A percentile compares a stretch with the other conserved stretches of the same genome.
These are phyloP conservation scores for Raphanus hybrid DNA, from an alignment of 441 rosid species.

Conservation along the genomic window DNA sequence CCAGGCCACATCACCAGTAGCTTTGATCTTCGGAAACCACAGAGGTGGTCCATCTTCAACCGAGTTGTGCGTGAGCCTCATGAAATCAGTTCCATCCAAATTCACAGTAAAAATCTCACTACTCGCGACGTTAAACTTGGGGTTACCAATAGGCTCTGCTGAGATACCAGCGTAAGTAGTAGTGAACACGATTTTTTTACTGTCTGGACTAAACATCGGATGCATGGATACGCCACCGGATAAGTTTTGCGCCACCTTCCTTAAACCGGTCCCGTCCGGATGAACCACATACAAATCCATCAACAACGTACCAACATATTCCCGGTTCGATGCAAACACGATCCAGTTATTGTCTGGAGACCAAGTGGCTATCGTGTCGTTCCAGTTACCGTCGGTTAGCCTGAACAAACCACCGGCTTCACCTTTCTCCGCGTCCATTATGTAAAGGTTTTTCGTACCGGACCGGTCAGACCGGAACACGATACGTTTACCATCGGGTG, in stretches of 20 bases:
- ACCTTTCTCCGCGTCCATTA: conserved; percentile 75
- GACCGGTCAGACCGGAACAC: conserved; percentile 78
- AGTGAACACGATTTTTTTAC: conserved; percentile 67
- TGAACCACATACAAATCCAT: conserved; percentile 70
- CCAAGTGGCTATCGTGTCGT: conserved; percentile 82
- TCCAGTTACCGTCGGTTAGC: conserved; percentile 78
- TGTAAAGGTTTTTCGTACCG: conserved; percentile 76
- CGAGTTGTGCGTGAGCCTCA: conserved; percentile 75
- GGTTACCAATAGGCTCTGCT: conserved; percentile 82
- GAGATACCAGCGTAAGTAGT: conserved; percentile 75
- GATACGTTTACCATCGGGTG: conserved; percentile 81
- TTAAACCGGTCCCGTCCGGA: conserved; percentile 79
- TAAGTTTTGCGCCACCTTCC: conserved; percentile 64
- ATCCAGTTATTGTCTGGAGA: conserved; percentile 81
- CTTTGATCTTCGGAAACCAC: conserved; percentile 60
- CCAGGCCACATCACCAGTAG: conserved; percentile 61
- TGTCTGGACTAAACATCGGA: conserved; percentile 80
- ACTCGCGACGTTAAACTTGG: conserved; percentile 72
- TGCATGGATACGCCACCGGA: conserved; percentile 67
- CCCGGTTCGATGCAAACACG: conserved; percentile 76
- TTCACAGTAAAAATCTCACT: conserved; percentile 77
- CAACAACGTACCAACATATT: conserved; percentile 65
- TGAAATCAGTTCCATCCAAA: conserved; percentile 80
- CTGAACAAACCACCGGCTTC: conserved; percentile 58
- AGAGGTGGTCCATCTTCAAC: conserved; percentile 86